Base-by-base conservation (phyloP, 768 basidiomycete genomes). In the Mycena polygramma region DNA sequence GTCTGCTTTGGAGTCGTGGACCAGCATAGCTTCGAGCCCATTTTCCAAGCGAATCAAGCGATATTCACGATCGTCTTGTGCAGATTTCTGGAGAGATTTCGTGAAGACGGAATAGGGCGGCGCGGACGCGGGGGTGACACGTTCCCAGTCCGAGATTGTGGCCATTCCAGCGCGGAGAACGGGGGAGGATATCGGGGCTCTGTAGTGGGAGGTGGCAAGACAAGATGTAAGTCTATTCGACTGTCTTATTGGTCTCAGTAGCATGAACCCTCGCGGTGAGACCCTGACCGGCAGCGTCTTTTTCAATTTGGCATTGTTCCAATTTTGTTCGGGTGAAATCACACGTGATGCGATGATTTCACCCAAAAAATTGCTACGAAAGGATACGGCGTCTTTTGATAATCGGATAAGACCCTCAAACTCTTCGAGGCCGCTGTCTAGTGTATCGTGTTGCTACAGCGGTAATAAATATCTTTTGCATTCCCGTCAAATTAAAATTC, bases 1-100 rank as follows among this genome's bases (percentile, higher is more conserved):
- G 83, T 99, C 98, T 7, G 97, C 90, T 71, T 90, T 91, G 0
- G 88, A 81, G 78, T 99, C 97, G 64, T 91, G 91, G 17, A 99
- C 86, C 30, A 99, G 81, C 72, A 92, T 88, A 0, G 91, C 96
- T 70, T 94, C 91, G n/a, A 99, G 82, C 5, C 94, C 96, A 77
- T 99, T 99, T 9, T 90, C 86, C n/a, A 99, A 88, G 57, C 86
- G 86, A 71, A 99, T 92, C 55, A 96, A 78, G 58, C 92, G 84
- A 79, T 98, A 97, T 19, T 90, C 86, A 68, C 95, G 84, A 75
- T 94, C 90, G 77, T 97, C 95, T 75, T 92, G 88, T 60, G 86
- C 85, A 0, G 94, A 92, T 79, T 91, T 91, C 68, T 90, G 85
- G 69, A 97, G 87, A 10, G 86, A 80, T 63, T 84, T 87, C 19